Base-by-base conservation (phyloP, 306 rosid species). In the Morella rubra region DNA sequence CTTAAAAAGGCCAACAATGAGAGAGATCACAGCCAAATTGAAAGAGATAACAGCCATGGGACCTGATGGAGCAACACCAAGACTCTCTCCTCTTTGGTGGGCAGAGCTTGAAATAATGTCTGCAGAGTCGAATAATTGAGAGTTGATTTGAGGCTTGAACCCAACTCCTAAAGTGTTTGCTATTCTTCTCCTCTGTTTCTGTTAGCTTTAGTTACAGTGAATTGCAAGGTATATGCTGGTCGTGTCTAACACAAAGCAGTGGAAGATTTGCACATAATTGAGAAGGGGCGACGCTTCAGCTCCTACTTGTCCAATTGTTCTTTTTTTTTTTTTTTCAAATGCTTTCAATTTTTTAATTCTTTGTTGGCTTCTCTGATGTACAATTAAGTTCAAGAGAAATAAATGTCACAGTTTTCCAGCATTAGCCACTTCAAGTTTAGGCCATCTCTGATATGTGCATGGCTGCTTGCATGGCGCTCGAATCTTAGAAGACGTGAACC, bases 41-140 rank as follows among this genome's bases (percentile, higher is more conserved):
- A 90, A 73, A 77, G 87, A 88, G 24, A 90, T 90, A 19, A 95
- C 96, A 73, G 83, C 83, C 22, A 78, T 92, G 88, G 96, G 65
- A n/a, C 93, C 97, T 44, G 96, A 88, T 53, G 89, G 80, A 73
- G 97, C 93, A 44, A 84, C 85, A 32, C 97, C 97, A 53, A 95
- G 89, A 82, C 11, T 86, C 68, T 92, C 97, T 46, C 95, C 93
- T 69, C 91, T 95, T 68, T 95, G 98, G 98, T 95, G 98, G 98
- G 96, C 97, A 47, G 98, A 95, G 78, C 84, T 92, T 37, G 98
- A 95, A 84, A 95, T 95, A 42, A 67, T 86, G 83, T 87, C 97
- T 44, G 12, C 90, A 7, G 93, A 90, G 32, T 79, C 65, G 56
- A 78, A 75, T 32, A 32, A 32, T 51, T 91, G 81, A 86, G 76